Percentiles rank a stretch among this genome's conserved stretches.
These are phyloP conservation scores for Parachaetomium inaequale DNA, from an alignment of 495 filamentous ascomycete genomes.

Conservation along the genomic window DNA sequence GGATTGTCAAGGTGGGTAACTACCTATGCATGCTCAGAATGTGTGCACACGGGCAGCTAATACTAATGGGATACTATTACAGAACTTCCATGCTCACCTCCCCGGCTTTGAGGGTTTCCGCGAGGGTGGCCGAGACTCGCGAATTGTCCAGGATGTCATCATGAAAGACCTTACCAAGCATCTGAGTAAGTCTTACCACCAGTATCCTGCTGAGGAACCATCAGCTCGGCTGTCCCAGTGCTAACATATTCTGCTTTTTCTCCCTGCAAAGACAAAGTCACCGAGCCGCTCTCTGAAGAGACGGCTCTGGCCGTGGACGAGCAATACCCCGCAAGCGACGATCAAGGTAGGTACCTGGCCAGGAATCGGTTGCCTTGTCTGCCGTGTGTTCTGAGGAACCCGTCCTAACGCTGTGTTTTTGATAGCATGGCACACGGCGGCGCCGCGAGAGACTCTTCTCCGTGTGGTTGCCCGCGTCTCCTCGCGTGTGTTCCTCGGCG, in stretches of 20 bases:
- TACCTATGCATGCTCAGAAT: background rate
- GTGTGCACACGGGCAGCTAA: background rate
- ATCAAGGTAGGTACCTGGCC: background rate
- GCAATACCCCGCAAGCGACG: conserved; percentile 25
- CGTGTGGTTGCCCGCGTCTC: conserved; percentile 43
- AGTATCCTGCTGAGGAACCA: background rate
- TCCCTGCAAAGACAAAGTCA: conserved; percentile 28
- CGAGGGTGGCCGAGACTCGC: conserved; percentile 21
- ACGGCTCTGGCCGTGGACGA: conserved; percentile 36
- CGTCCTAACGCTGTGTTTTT: background rate
- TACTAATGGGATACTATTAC: background rate
- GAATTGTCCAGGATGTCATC: conserved; percentile 39
- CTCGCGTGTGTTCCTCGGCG: conserved; percentile 47
- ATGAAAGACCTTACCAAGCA: conserved; percentile 48
- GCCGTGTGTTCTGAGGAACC: background rate
- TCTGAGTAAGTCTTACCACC: conserved; percentile 29
- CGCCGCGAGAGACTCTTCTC: conserved; percentile 21
- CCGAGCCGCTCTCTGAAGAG: conserved; percentile 41
- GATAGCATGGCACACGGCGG: conserved; percentile 27
- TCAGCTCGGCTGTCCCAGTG: background rate
- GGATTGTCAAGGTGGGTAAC: conserved; percentile 34
- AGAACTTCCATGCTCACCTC: conserved; percentile 45
- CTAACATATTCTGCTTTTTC: background rate
- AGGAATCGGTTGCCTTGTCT: background rate
- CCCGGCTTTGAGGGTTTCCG: conserved; percentile 48